Evolutionary conservation across 306 rosid genomes (phyloP).

Genomic region (Hippophae tibetana): DNA sequence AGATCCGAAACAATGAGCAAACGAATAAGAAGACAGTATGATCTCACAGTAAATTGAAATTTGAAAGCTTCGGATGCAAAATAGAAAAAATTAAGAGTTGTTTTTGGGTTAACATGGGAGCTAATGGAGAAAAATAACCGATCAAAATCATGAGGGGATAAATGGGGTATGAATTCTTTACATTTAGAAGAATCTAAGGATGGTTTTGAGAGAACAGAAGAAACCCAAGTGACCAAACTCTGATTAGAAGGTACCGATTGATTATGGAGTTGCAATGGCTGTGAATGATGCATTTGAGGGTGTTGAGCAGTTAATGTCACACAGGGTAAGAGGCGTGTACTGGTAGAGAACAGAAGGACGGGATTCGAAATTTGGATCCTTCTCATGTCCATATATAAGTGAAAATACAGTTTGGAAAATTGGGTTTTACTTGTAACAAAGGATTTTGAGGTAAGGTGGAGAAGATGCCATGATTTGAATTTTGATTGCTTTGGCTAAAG

Average conservation of each 20-base stretch:
- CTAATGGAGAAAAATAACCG: constrained; percentile 31
- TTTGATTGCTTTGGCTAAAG: too few relatives aligned
- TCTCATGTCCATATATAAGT: constrained; percentile 29
- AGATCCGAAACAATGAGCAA: constrained; percentile 41
- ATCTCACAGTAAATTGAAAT: constrained; percentile 46
- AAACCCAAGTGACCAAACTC: constrained; percentile 17
- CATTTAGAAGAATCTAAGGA: constrained; percentile 52
- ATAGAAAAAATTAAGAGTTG: constrained; percentile 46
- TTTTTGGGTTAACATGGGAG: constrained; percentile 38
- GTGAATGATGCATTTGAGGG: constrained; percentile 4
- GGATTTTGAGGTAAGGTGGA: too few relatives aligned
- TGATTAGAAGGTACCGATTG: constrained; percentile 16
- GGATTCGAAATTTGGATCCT: constrained; percentile 23
- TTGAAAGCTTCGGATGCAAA: constrained; percentile 31
- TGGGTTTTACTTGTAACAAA: too few relatives aligned
- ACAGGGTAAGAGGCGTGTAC: constrained; percentile 37
- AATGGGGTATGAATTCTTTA: constrained; percentile 33
- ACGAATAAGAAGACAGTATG: constrained; percentile 49
- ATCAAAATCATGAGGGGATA: constrained; percentile 53
- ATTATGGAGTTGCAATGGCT: constrained; percentile 13
- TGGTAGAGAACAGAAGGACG: constrained; percentile 18
- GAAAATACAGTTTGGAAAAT: too few relatives aligned
- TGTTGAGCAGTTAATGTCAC: constrained; percentile 27
- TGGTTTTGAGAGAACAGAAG: constrained; percentile 41
- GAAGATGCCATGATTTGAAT: too few relatives aligned